Conservation (phyloP, 345 rosid species). For the Syzygium jambos region DNA sequence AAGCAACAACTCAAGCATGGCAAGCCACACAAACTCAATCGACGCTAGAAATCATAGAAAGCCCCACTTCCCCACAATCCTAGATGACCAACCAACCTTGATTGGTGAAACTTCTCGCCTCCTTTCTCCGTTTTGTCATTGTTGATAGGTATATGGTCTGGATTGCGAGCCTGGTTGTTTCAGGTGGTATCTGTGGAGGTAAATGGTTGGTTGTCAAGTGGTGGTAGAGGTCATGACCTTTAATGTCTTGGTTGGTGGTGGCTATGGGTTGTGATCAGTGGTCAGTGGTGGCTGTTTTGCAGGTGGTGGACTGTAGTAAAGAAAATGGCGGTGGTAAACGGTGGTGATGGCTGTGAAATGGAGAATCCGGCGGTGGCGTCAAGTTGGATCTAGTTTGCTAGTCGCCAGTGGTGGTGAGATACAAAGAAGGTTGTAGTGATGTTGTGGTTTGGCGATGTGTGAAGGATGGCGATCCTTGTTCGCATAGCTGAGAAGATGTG, state of each 20-base stretch:
- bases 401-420: neutral
- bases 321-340: neutral
- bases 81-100: neutral
- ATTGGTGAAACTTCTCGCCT: neutral
- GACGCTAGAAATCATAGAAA: neutral
- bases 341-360: neutral
- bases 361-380: neutral
- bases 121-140: neutral
- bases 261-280: neutral
- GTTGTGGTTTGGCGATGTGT: neutral
- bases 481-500: neutral
- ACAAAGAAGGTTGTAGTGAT: neutral
- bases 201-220: neutral
- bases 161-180: neutral
- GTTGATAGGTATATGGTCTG: neutral
- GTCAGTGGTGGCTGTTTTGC: neutral
- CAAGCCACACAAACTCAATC: neutral
- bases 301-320: neutral
- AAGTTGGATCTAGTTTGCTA: neutral
- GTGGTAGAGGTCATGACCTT: neutral
- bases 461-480: neutral
- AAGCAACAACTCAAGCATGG: neutral
- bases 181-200: neutral
- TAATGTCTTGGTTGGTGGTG: neutral
- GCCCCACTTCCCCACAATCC: neutral